Conservation (phyloP, 2,329 filamentous ascomycete species). For the Colletotrichum sp. region DNA sequence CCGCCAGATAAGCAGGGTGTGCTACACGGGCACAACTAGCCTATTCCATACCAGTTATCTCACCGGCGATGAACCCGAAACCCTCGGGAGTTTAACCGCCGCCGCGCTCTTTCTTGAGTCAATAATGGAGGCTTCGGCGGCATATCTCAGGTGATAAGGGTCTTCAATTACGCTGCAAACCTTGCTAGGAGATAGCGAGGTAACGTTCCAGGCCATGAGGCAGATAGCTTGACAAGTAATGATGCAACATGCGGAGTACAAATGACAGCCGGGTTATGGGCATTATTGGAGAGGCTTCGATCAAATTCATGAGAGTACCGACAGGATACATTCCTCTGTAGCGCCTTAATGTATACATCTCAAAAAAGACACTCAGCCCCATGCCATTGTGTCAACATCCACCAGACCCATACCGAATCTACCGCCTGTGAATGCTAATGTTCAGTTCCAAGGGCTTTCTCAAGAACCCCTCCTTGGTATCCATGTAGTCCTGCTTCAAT, state of each 20-base stretch:
- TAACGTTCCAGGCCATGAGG: not conserved
- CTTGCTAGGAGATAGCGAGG: not conserved
- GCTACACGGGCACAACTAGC: not conserved
- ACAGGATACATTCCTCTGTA: not conserved
- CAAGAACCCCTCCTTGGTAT: slow-evolving; percentile 82
- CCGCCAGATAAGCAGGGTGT: not conserved
- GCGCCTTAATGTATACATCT: rapidly evolving
- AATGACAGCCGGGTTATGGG: not conserved
- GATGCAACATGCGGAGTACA: not conserved
- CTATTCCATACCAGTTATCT: not conserved
- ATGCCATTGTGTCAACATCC: not conserved
- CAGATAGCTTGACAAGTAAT: not conserved
- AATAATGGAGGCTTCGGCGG: not conserved
- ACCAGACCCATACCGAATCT: not conserved
- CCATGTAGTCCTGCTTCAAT: slow-evolving; percentile 64
- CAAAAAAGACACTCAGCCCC: not conserved
- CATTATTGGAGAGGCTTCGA: not conserved
- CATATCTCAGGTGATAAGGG: not conserved
- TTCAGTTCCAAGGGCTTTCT: slow-evolving; percentile 76
- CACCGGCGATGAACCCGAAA: not conserved
- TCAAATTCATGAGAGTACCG: rapidly evolving
- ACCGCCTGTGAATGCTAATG: slow-evolving; percentile 64
- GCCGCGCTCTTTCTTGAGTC: not conserved
- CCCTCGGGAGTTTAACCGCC: not conserved
- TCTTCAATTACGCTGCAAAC: not conserved